Percentiles rank a stretch among this genome's conserved stretches.
Conservation (phyloP, 345 rosid genomes). For the Rhodamnia argentea region DNA sequence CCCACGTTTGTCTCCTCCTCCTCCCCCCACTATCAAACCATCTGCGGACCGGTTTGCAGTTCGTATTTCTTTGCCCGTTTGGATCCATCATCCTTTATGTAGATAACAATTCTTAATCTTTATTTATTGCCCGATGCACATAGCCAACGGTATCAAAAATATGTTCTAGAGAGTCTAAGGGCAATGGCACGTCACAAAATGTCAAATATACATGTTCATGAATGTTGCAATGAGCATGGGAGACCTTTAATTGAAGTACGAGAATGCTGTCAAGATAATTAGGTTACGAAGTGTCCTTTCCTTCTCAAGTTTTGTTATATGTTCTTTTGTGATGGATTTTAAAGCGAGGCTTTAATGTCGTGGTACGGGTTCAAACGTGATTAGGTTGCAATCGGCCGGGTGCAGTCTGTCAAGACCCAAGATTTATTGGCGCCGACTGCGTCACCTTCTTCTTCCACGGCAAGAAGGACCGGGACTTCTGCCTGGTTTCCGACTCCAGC, state of each 20-base stretch:
- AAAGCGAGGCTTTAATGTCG: not conserved
- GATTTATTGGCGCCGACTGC: conserved; percentile 62
- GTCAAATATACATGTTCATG: not conserved
- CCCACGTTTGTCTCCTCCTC: not conserved
- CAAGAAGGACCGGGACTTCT: conserved; percentile 24
- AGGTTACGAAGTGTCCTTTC: not conserved
- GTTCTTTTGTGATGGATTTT: not conserved
- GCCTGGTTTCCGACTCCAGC: conserved; percentile 10
- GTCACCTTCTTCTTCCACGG: conserved; percentile 68
- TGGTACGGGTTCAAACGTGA: not conserved
- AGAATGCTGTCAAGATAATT: not conserved
- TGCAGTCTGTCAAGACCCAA: conserved; percentile 55
- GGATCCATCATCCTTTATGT: not conserved
- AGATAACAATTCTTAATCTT: too few relatives aligned
- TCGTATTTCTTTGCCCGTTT: conserved; percentile 2
- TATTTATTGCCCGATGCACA: too few relatives aligned
- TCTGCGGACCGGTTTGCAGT: conserved; percentile 50
- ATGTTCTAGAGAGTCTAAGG: not conserved
- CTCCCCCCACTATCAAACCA: conserved; percentile 1
- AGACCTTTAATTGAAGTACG: not conserved
- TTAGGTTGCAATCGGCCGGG: conserved; percentile 51
- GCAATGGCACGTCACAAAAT: not conserved
- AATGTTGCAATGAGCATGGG: not conserved
- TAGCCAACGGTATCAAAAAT: too few relatives aligned
- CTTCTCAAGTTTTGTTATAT: not conserved